Evolutionary conservation across 257 asterid genomes (phyloP).

Genomic region (Solanum gandarillasii): DNA sequence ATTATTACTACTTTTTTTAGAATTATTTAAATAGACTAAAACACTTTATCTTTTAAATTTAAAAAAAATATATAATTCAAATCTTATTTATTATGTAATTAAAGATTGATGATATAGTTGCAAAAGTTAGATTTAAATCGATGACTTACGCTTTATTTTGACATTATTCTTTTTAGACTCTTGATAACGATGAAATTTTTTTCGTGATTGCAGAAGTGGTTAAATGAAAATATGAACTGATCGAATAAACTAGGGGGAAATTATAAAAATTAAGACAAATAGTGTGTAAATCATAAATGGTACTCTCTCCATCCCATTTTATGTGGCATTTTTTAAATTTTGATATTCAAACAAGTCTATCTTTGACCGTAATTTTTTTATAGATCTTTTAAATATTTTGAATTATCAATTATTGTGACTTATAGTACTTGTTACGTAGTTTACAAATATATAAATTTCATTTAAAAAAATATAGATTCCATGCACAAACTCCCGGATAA

Average conservation of each 20-base stretch:
- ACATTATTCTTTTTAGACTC: neutral
- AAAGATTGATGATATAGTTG: neutral
- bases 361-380: too few relatives aligned
- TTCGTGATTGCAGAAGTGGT: neutral
- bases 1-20: neutral
- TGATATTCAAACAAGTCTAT: too few relatives aligned
- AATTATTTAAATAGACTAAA: neutral
- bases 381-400: too few relatives aligned
- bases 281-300: neutral
- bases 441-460: too few relatives aligned
- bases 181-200: too few relatives aligned
- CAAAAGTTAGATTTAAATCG: neutral
- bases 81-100: neutral
- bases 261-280: neutral
- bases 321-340: too few relatives aligned
- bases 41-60: neutral
- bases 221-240: neutral
- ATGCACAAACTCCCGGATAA: fast-evolving
- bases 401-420: too few relatives aligned
- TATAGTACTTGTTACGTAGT: too few relatives aligned
- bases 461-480: too few relatives aligned
- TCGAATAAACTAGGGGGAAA: neutral
- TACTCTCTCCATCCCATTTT: too few relatives aligned
- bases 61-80: too few relatives aligned
- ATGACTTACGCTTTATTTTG: fast-evolving